Evolutionary conservation across 345 rosid genomes (phyloP).

Genomic region (Gossypium bickii): DNA sequence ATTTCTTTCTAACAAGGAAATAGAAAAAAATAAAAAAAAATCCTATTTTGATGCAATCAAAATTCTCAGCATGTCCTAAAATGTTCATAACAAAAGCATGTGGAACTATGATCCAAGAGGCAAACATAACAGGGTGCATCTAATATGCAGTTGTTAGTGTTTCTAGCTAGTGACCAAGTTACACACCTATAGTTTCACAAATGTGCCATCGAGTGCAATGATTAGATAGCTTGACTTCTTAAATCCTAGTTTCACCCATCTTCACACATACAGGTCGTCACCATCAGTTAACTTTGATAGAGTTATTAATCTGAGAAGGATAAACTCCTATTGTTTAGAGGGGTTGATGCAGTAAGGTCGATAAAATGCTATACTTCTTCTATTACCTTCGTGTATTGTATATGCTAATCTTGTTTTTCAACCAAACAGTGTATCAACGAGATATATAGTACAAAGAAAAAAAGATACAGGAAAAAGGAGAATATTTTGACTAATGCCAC

Average conservation of each 20-base stretch:
- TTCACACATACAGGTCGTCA: background rate
- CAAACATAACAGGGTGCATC: background rate
- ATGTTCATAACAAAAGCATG: background rate
- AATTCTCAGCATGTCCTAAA: background rate
- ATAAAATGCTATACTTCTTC: background rate
- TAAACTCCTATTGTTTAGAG: background rate
- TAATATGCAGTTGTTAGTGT: background rate
- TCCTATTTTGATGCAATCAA: background rate
- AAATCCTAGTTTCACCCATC: constrained; percentile 2
- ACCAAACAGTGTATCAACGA: background rate
- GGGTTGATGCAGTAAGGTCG: background rate
- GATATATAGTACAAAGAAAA: background rate
- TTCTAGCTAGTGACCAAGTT: background rate
- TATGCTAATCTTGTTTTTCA: background rate
- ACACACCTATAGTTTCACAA: background rate
- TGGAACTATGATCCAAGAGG: background rate
- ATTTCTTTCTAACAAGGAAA: background rate
- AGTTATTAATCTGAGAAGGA: background rate
- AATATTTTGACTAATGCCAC: background rate
- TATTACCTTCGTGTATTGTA: background rate
- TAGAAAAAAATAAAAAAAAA: too few species aligned
- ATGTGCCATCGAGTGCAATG: background rate
- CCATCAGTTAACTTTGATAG: background rate
- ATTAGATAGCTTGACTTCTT: background rate
- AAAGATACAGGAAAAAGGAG: background rate